A percentile compares a stretch with the other conserved stretches of the same genome.
phyloP scores from a whole-genome alignment of 768 basidiomycete genomes.

The Boletus edulis region DNA sequence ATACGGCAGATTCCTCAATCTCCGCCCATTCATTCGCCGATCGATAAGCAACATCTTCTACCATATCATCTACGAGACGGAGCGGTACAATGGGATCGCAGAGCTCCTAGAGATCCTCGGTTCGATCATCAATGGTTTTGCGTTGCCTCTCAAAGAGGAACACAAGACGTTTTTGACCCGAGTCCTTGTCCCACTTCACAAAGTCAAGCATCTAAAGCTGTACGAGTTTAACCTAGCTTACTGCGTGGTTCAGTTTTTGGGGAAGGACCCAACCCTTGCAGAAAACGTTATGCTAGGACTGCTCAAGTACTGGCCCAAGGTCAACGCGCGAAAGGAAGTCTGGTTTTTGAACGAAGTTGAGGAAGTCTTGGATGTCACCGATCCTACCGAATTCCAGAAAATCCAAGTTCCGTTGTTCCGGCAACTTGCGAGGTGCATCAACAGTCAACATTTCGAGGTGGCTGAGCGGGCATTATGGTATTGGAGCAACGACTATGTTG shows the following conservation, averaged over 20 bases:
- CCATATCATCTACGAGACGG: conserved; percentile 98
- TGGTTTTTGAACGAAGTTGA: conserved; percentile 99
- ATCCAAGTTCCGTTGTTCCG: conserved; percentile 90
- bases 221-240: conserved; percentile 99
- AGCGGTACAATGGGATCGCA: conserved; percentile 98
- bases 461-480: conserved; percentile 95
- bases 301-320: conserved; percentile 98
- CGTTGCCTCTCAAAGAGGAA: conserved; percentile 95
- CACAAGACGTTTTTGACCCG: conserved; percentile 97
- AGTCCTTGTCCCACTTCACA: conserved; percentile 92
- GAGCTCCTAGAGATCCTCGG: conserved; percentile 97
- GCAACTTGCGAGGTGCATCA: conserved; percentile 95
- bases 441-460: conserved; percentile 99
- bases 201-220: conserved; percentile 92
- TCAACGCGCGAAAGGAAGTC: conserved; percentile 98
- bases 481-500: conserved; percentile 99
- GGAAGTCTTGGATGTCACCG: conserved; percentile 97
- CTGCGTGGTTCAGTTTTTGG: conserved; percentile 97
- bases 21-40: conserved; percentile 96
- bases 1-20: conserved; percentile 98
- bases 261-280: conserved; percentile 89
- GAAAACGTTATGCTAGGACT: conserved; percentile 96
- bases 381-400: conserved; percentile 94
- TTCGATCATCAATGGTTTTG: conserved; percentile 99
- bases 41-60: conserved; percentile 99